Evolutionary conservation across 805 yeast species (phyloP).

Genomic region (Spathaspora hagerdaliae): DNA sequence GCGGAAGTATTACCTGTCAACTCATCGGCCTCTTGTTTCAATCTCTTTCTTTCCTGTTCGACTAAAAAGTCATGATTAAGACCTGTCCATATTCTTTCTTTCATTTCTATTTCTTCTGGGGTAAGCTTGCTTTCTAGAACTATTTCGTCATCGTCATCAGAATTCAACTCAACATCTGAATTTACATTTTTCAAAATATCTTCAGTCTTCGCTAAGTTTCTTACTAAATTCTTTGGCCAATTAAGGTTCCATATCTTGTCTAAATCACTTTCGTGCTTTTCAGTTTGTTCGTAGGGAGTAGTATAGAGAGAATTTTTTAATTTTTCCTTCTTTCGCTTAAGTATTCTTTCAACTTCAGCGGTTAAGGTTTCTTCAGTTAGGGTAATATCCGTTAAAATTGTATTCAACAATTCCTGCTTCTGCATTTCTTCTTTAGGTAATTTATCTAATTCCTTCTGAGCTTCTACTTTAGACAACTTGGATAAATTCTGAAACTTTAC

Average conservation of each 20-base stretch:
- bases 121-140: slow-evolving; percentile 56
- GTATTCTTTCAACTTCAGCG: slow-evolving; percentile 7
- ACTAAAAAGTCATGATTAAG: slow-evolving; percentile 80
- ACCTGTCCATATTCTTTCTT: slow-evolving; percentile 87
- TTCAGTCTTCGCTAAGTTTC: slow-evolving; percentile 51
- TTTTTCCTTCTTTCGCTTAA: slow-evolving; percentile 10
- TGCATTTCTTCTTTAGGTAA: slow-evolving; percentile 6
- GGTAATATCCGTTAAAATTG: slow-evolving; percentile 5
- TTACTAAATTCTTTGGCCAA: slow-evolving; percentile 46
- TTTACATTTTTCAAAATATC: slow-evolving; percentile 50
- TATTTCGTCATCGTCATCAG: slow-evolving; percentile 77
- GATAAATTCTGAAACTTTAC: slow-evolving; percentile 1
- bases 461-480: slow-evolving; percentile 6
- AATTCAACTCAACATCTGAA: slow-evolving; percentile 59
- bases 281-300: slow-evolving; percentile 27
- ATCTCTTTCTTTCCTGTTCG: slow-evolving; percentile 79
- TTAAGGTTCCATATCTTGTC: slow-evolving; percentile 16
- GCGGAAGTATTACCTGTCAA: slow-evolving; percentile 66
- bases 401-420: slow-evolving; percentile 4
- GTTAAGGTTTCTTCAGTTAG: slow-evolving; percentile 3
- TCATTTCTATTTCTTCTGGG: slow-evolving; percentile 65
- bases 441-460: slow-evolving; percentile 5
- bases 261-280: slow-evolving; percentile 13
- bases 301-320: slow-evolving; percentile 18
- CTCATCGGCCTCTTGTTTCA: slow-evolving; percentile 82